Evolutionary conservation across 345 rosid species (phyloP).

Genomic region (Syzygium aromaticum): DNA sequence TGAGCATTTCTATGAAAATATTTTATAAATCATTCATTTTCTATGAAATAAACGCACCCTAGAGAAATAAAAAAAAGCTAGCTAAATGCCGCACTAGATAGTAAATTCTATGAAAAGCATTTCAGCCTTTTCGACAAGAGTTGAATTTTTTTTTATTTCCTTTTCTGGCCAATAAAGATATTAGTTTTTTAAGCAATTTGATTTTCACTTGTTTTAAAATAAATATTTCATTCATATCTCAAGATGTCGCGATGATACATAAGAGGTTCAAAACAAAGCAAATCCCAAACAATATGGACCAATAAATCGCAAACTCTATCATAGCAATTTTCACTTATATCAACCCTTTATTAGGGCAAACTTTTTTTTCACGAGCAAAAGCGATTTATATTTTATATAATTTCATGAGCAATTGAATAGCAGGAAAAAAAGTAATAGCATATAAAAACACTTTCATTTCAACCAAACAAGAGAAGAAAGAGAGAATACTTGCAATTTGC

Average conservation of each 20-base stretch:
- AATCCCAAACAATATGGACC: too few relatives aligned
- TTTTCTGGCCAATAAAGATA: not conserved
- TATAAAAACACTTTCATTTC: not conserved
- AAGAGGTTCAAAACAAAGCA: too few relatives aligned
- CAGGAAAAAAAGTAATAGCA: not conserved
- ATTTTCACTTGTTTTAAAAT: not conserved
- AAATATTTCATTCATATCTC: too few relatives aligned
- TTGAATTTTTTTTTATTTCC: not conserved
- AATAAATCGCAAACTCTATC: too few relatives aligned
- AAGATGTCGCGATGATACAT: too few relatives aligned
- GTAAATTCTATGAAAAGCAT: not conserved
- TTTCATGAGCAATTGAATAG: not conserved
- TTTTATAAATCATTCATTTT: not conserved
- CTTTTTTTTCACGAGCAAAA: not conserved
- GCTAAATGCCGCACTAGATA: not conserved
- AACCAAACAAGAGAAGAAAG: not conserved
- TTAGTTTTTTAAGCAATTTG: not conserved
- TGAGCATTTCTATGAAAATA: fast-evolving
- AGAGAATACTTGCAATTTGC: not conserved
- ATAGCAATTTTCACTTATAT: not conserved
- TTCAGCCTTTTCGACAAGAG: not conserved
- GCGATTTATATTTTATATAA: not conserved
- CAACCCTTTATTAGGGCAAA: not conserved
- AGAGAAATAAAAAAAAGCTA: not conserved
- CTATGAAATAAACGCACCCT: fast-evolving